Evolutionary conservation across 1,284 basidiomycete species (phyloP).

Genomic region (Bondarzewia mesenterica): DNA sequence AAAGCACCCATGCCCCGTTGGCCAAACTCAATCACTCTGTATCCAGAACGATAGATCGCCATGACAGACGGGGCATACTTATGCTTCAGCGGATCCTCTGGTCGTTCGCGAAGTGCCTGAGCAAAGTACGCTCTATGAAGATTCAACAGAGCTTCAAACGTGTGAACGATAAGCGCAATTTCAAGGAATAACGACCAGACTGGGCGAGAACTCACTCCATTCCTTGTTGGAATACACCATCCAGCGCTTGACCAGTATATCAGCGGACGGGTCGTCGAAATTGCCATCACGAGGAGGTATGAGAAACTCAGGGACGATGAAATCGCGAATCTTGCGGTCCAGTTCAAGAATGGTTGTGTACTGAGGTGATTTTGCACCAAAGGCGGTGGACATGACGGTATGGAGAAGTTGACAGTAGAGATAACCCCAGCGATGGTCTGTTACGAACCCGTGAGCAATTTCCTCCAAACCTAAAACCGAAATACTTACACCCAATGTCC

Average conservation of each 20-base stretch:
- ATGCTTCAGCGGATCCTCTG: conserved; percentile 48
- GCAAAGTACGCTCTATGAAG: conserved; percentile 63
- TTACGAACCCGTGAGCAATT: not conserved
- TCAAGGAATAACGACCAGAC: not conserved
- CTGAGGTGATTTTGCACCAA: conserved; percentile 42
- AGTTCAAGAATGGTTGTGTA: conserved; percentile 37
- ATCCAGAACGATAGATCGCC: conserved; percentile 62
- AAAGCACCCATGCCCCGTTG: conserved; percentile 30
- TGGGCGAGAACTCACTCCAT: conserved; percentile 40
- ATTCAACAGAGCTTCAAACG: conserved; percentile 49
- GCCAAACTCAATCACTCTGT: conserved; percentile 47
- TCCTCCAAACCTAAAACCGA: not conserved
- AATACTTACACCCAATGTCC: conserved; percentile 41
- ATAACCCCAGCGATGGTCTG: conserved; percentile 51
- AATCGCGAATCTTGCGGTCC: conserved; percentile 33
- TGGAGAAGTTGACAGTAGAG: conserved; percentile 46
- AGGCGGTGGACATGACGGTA: conserved; percentile 41
- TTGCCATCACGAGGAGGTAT: conserved; percentile 24
- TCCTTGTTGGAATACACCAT: conserved; percentile 47
- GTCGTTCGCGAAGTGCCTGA: conserved; percentile 52
- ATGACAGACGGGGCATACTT: conserved; percentile 60
- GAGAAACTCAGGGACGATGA: conserved; percentile 41
- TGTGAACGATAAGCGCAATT: not conserved
- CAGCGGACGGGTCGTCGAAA: conserved; percentile 15
- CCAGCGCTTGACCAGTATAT: conserved; percentile 34